Percentiles rank a stretch among this genome's conserved stretches.
These are phyloP conservation scores for Coniochaeta sp. DNA, from an alignment of 2,329 filamentous ascomycete species.

Conservation along the genomic window DNA sequence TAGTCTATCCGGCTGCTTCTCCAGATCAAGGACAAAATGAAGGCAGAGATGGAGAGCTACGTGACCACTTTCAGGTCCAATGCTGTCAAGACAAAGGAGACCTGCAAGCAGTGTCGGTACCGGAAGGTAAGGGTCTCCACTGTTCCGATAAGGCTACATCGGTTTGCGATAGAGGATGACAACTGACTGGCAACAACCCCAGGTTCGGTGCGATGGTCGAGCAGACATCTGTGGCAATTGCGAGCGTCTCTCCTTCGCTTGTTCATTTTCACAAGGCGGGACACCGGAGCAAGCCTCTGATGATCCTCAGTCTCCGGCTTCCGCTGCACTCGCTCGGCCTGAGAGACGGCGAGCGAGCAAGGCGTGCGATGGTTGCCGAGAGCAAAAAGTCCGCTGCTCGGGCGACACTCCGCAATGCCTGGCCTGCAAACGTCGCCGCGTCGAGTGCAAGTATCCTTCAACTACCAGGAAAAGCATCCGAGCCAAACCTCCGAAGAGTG, in stretches of 20 bases:
- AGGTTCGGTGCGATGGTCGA: conserved; percentile 22
- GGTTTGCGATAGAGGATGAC: neutral
- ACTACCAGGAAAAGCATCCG: neutral
- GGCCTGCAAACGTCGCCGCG: neutral
- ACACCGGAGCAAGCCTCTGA: conserved; percentile 12
- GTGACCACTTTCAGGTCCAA: conserved; percentile 11
- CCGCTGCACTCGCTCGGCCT: conserved; percentile 12
- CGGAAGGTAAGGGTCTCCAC: conserved; percentile 10
- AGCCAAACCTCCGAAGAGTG: neutral
- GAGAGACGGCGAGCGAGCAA: conserved; percentile 9
- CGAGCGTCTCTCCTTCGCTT: conserved; percentile 23
- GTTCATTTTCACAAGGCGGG: conserved; percentile 22
- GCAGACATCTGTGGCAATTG: conserved; percentile 22
- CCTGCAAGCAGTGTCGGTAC: conserved; percentile 16
- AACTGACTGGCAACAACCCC: neutral
- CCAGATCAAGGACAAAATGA: neutral
- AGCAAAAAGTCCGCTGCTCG: conserved; percentile 16
- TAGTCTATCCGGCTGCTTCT: neutral
- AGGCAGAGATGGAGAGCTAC: conserved; percentile 2
- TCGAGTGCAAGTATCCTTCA: neutral
- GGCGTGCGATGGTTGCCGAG: conserved; percentile 19
- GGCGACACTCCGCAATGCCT: conserved; percentile 6
- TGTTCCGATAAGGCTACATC: neutral
- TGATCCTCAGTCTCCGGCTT: conserved; percentile 17
- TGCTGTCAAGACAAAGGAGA: conserved; percentile 9